phyloP scores from a whole-genome alignment of 176 grass and related monocot species.

The Oryza longistaminata region DNA sequence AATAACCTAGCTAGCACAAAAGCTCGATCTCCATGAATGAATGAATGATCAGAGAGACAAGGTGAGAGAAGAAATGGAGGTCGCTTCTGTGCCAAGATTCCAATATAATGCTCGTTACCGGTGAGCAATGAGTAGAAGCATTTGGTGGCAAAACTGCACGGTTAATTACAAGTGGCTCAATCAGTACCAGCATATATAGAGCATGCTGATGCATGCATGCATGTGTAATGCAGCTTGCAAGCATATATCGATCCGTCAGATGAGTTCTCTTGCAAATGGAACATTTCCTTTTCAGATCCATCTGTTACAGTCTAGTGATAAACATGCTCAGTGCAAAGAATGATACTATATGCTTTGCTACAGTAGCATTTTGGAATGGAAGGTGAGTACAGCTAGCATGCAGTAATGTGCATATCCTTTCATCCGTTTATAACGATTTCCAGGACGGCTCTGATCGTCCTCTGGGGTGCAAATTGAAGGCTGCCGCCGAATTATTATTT shows the following conservation, averaged over 20 bases:
- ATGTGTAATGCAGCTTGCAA: not conserved
- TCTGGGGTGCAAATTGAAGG: not conserved
- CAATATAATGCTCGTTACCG: not conserved
- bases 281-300: not conserved
- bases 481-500: not conserved
- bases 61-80: not conserved
- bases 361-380: not conserved
- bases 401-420: not conserved
- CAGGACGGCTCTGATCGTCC: not conserved
- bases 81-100: constrained; percentile 31
- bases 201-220: not conserved
- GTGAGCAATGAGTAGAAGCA: constrained; percentile 23
- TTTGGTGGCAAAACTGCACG: not conserved
- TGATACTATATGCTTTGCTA: too few species aligned
- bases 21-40: not conserved
- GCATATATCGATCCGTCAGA: not conserved
- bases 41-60: not conserved
- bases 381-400: not conserved
- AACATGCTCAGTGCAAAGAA: not conserved
- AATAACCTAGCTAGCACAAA: not conserved
- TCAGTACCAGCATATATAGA: not conserved
- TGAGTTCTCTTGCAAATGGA: not conserved
- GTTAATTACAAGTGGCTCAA: not conserved
- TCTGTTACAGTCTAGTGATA: not conserved
- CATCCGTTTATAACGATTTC: not conserved